Base-by-base conservation (phyloP, 495 filamentous ascomycete genomes). In the Polyplosphaeria fusca region DNA sequence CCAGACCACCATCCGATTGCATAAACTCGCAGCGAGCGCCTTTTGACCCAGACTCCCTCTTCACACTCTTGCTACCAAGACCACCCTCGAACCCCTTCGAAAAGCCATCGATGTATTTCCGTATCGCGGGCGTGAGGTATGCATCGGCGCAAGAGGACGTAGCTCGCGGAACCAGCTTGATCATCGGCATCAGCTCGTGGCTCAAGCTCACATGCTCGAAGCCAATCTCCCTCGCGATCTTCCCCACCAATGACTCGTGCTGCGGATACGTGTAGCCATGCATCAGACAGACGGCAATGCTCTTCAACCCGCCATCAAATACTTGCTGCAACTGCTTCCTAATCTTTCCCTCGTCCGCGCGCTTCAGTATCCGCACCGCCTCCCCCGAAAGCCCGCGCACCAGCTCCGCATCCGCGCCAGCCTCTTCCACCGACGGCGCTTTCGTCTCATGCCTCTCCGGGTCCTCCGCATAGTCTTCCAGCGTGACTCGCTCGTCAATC, bases 121-220 rank as follows among this genome's bases (percentile, higher is more conserved):
- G 90, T 65, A 98, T 97, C 9, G 91, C 88, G 0, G 93, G 93
- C 1, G 93, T 97, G 4, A 98, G 79, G 67, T 98, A 98, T 3
- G 93, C 93, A 74, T 98, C 93, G 4, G 92, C 93, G 24, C 90
- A 94, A 9, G 93, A 88, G 14, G 89, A 95, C 9, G 91, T 96
- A 12, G 89, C 92, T 50, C 93, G 77, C 23, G 92, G 86, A 0
- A 91, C 86, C 5, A 91, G 73, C 68, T 91, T 92, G 66, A 90
- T 96, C 91, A 96, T 98, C 23, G 93, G 93, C 83, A 95, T 95
- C 24, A 89, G 76, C 68, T 89, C 80, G 57, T 86, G 81, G 45
- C 82, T 86, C 32, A 89, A 73, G 45, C 83, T 80, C 70, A 97
- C 81, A 67, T 91, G 85, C 30, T 77, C 67, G 68, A 91, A 91